Conservation (phyloP, 176 grass and related monocot genomes). For the Elymus sibiricus region DNA sequence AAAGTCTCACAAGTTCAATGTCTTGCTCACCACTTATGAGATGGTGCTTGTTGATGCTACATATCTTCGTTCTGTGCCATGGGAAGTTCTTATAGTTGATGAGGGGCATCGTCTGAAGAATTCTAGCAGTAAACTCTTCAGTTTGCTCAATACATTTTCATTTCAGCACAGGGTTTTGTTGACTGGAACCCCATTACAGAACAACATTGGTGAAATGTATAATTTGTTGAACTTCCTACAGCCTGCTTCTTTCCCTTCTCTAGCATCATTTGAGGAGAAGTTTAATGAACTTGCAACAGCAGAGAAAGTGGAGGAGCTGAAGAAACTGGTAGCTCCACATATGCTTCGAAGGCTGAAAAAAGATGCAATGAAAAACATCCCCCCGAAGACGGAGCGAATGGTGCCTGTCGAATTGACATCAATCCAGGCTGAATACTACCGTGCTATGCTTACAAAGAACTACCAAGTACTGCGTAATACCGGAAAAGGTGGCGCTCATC, state of each 20-base stretch:
- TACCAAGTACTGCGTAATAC: constrained; percentile 89
- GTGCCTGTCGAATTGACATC: constrained; percentile 95
- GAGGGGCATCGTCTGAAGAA: constrained; percentile 97
- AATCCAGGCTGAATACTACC: constrained; percentile 96
- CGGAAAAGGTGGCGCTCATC: constrained; percentile 79
- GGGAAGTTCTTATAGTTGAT: constrained; percentile 99
- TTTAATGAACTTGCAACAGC: constrained; percentile 96
- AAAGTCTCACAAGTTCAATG: constrained; percentile 83
- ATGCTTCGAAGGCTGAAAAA: constrained; percentile 96
- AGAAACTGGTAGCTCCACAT: constrained; percentile 98
- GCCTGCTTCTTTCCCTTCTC: constrained; percentile 89
- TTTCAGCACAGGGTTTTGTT: constrained; percentile 96
- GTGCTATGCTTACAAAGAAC: constrained; percentile 98
- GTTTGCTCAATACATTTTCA: constrained; percentile 79
- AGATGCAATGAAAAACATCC: constrained; percentile 98
- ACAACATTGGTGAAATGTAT: constrained; percentile 99
- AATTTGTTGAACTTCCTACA: constrained; percentile 97
- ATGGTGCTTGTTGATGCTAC: constrained; percentile 94
- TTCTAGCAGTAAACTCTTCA: constrained; percentile 95
- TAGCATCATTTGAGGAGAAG: constrained; percentile 89
- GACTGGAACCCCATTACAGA: constrained; percentile 96
- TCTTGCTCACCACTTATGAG: constrained; percentile 93
- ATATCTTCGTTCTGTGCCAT: constrained; percentile 85
- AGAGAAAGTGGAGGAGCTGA: constrained; percentile 96
- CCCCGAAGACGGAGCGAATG: constrained; percentile 93